Conservation (phyloP, 176 grass and related monocot genomes). For the Avena eriantha region DNA sequence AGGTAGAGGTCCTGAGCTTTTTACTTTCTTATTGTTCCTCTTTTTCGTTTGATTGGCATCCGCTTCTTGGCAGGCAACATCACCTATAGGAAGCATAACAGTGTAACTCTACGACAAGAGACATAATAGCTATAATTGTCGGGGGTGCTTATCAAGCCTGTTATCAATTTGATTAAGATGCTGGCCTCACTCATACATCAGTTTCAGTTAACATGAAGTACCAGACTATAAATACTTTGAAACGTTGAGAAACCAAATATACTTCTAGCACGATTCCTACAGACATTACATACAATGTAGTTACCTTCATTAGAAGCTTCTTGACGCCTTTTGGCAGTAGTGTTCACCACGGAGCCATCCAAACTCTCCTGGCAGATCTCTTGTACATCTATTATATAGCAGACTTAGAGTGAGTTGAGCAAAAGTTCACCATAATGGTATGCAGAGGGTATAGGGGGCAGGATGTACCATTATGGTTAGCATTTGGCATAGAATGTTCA, state of each 20-base stretch:
- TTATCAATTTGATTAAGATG: slow-evolving; percentile 9
- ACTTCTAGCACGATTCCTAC: slow-evolving; percentile 31
- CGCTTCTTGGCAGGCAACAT: slow-evolving; percentile 45
- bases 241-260: slow-evolving; percentile 20
- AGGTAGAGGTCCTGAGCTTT: slow-evolving; percentile 48
- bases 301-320: slow-evolving; percentile 69
- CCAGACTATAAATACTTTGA: not conserved
- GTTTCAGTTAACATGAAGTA: slow-evolving; percentile 25
- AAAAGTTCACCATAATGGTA: slow-evolving; percentile 31
- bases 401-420: slow-evolving; percentile 31
- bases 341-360: slow-evolving; percentile 42
- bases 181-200: slow-evolving; percentile 27
- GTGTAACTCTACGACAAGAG: slow-evolving; percentile 14
- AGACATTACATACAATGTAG: slow-evolving; percentile 20
- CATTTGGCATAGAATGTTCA: slow-evolving; percentile 49
- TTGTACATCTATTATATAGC: slow-evolving; percentile 49
- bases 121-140: slow-evolving; percentile 8
- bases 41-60: slow-evolving; percentile 56
- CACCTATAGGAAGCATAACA: slow-evolving; percentile 38
- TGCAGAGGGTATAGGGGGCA: not conserved
- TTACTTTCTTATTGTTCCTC: slow-evolving; percentile 77
- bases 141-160: slow-evolving; percentile 13
- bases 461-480: slow-evolving; percentile 50
- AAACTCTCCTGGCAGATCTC: slow-evolving; percentile 33
- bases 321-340: slow-evolving; percentile 67